Evolutionary conservation across 768 basidiomycete species (phyloP), one percentile per base, ranked within the genome.

Genomic region (Psilocybe tampanensis): DNA sequence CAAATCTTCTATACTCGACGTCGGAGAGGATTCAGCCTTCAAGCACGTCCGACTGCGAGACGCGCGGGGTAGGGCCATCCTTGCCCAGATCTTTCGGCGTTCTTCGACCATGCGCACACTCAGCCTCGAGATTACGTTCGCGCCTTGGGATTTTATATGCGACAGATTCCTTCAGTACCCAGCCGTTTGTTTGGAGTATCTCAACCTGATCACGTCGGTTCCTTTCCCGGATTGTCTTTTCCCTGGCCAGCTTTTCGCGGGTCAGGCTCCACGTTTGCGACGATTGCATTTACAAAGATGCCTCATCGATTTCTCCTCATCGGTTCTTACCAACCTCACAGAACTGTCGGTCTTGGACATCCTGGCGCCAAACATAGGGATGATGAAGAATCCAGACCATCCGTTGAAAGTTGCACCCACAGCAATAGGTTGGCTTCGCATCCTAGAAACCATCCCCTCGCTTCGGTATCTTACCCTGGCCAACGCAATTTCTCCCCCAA

Each of bases 91-190:
- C 18, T 66, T 67, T 26, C 44, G 60, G 22, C 59, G 64, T 12
- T 23, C 52, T 17, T 34, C 63, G 2, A 64, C 58, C 12, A 54
- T 69, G 21, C 57, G 58, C 36, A 66, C 60, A 15, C 48, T 69
- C 19, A 67, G 58, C 36, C 49, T 69, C 13, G 60, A 63, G 36
- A 67, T 67, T 43, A 62, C 63, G 0, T 56, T 60, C 34, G 44
- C 59, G 1, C 65, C 65, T 13, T 69, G 64, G 66, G 59, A 59
- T 7, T 60, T 56, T 23, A 65, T 69, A 13, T 67, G 63, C 60
- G 51, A 60, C 17, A 41, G 59, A 17, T 67, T 67, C 55, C 53
- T 69, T 22, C 52, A 59, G 33, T 49, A 64, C 32, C 68, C 68
- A 12, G 66, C 66, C 13, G 62, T 64, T 1, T 47, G 26, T 7